Evolutionary conservation across 306 rosid genomes (phyloP).

Genomic region (Fragaria nilgerrensis): DNA sequence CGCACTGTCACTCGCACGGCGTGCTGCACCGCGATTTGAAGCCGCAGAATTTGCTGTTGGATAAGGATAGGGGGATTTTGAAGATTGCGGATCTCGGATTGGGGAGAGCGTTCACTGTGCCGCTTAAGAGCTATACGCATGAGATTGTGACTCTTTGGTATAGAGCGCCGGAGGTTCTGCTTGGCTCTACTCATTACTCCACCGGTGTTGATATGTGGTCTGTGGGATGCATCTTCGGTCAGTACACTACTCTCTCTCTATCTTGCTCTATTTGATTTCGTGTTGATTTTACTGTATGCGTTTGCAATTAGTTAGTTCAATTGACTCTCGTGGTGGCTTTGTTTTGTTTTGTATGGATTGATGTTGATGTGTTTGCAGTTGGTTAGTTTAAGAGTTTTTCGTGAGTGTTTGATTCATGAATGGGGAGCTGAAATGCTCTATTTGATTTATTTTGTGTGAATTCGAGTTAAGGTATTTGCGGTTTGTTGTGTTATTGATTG

Average conservation of each 20-base stretch:
- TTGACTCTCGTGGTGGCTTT: no score
- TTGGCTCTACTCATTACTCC: conserved; percentile 35
- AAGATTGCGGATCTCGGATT: conserved; percentile 95
- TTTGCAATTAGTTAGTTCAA: neutral
- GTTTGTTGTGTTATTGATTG: conserved; percentile 30
- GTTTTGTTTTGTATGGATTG: no score
- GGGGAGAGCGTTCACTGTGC: conserved; percentile 89
- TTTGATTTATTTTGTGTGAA: neutral
- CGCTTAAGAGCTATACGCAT: conserved; percentile 91
- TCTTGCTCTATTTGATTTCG: neutral
- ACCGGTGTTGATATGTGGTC: conserved; percentile 25
- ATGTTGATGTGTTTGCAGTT: conserved; percentile 31
- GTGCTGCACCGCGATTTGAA: conserved; percentile 91
- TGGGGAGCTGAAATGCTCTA: conserved; percentile 61
- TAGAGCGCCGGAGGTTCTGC: conserved; percentile 88
- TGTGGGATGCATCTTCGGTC: conserved; percentile 93
- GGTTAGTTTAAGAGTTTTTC: conserved; percentile 5
- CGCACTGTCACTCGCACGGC: conserved; percentile 92
- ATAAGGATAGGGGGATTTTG: conserved; percentile 64
- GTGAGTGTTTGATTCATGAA: neutral
- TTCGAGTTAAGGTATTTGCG: conserved; percentile 1
- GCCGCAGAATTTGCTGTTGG: conserved; percentile 89
- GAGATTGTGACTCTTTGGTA: conserved; percentile 99
- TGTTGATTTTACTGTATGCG: neutral
- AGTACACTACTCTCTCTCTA: conserved; percentile 26